Base-by-base conservation (phyloP, 441 rosid genomes). In the Erodium trifolium region DNA sequence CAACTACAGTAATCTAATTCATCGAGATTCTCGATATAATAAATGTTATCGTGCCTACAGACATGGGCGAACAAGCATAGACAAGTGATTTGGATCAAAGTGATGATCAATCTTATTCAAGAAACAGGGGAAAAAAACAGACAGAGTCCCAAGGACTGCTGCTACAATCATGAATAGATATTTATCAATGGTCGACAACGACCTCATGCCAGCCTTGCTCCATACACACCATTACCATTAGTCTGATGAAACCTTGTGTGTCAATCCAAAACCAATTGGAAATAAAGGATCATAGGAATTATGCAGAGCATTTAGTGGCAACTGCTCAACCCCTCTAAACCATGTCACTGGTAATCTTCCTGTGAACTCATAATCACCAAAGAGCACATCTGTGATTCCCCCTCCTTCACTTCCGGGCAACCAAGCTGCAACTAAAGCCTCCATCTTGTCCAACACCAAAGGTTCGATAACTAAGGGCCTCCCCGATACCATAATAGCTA, bases 381-480 rank as follows among this genome's bases (percentile, higher is more conserved):
- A 91, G 16, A 91, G 55, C 37, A 86, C 91, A 63, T 93, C 97
- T 17, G 88, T 68, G 41, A 91, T 65, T 53, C 95, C 97, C 34
- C 72, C 77, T 39, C 90, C 97, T 80, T 93, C 98, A 4, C 77
- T 89, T 75, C 98, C 98, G 39, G 97, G 98, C 69, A 91, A 77
- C 97, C 98, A 91, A 35, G 99, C 97, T 63, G 93, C 91, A 41
- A 91, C 81, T 2, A 91, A 35, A 45, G 85, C 92, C 37, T 88
- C 86, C 0, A 79, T 69, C 78, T 89, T 87, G 67, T 83, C 87
- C 78, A 88, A 71, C 41, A 86, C 29, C 14, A 3, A 11, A 9
- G 84, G 82, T 49, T 90, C 91, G 11, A 93, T 11, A 65, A 81
- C 83, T 71, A 89, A 62, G 49, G 97, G 95, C 63, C 97, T 82